Conservation (phyloP, 1,284 basidiomycete genomes). For the Hemileia vastatrix region DNA sequence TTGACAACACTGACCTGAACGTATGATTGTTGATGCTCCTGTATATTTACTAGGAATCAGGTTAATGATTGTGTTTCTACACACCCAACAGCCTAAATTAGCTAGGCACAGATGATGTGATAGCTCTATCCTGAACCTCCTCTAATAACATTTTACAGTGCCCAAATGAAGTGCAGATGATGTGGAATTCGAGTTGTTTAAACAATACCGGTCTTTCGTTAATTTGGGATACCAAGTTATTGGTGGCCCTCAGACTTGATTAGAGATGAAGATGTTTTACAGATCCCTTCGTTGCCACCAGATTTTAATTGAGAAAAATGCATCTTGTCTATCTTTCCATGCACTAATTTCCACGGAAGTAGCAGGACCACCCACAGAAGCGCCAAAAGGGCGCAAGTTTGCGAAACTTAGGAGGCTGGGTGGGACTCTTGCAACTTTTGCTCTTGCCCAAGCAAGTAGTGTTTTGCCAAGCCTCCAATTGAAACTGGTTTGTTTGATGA, state of each 20-base stretch:
- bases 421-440: constrained; percentile 15
- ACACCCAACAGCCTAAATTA: too few species aligned
- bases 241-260: constrained; percentile 17
- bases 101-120: too few species aligned
- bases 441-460: constrained; percentile 1
- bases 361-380: constrained; percentile 7
- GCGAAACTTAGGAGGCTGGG: constrained; percentile 20
- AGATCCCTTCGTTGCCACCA: constrained; percentile 1
- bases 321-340: neutral
- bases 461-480: too few species aligned
- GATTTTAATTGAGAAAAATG: neutral
- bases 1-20: too few species aligned
- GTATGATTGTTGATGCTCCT: too few species aligned
- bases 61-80: too few species aligned
- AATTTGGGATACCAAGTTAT: constrained; percentile 19
- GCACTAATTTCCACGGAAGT: neutral
- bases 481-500: neutral
- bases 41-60: too few species aligned
- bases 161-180: too few species aligned
- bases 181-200: constrained; percentile 9
- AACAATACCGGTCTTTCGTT: constrained; percentile 13
- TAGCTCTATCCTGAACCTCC: too few species aligned
- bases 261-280: constrained; percentile 18
- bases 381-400: constrained; percentile 4
- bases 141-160: too few species aligned